A percentile compares a stretch with the other conserved stretches of the same genome.
These are phyloP conservation scores for Ganoderma leucocontextum DNA, from an alignment of 1,284 basidiomycete genomes.

Conservation along the genomic window DNA sequence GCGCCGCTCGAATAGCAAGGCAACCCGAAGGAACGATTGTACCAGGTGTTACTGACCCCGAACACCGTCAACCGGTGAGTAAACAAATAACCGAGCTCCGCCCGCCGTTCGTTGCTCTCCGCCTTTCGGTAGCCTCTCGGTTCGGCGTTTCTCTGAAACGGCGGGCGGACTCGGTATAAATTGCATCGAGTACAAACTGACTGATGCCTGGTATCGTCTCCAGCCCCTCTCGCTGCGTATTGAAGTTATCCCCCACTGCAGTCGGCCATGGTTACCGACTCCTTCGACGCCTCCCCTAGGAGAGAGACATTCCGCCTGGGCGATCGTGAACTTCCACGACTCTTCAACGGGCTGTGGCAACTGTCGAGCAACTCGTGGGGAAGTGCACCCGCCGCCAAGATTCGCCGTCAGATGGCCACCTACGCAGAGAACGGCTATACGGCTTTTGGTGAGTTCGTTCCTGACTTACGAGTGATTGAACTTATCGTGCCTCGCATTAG, in stretches of 20 bases:
- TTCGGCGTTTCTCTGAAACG: slow-evolving; percentile 1
- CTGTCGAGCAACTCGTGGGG: slow-evolving; percentile 86
- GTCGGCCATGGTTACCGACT: slow-evolving; percentile 21
- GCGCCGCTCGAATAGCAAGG: slow-evolving; percentile 1
- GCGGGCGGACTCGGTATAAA: slow-evolving; percentile 14
- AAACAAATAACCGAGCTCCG: slow-evolving; percentile 24
- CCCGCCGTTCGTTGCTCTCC: slow-evolving; percentile 12
- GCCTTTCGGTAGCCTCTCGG: neutral
- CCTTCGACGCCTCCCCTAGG: slow-evolving; percentile 10
- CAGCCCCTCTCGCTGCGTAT: slow-evolving; percentile 6
- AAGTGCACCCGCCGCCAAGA: slow-evolving; percentile 68
- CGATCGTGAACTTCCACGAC: slow-evolving; percentile 64
- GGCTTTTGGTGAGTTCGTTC: slow-evolving; percentile 54
- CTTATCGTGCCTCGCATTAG: slow-evolving; percentile 33
- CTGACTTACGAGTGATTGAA: slow-evolving; percentile 5
- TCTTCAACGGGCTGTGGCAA: slow-evolving; percentile 86
- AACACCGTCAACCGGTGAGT: slow-evolving; percentile 18
- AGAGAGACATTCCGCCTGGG: slow-evolving; percentile 62
- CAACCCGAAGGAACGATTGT: neutral
- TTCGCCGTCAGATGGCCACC: slow-evolving; percentile 71
- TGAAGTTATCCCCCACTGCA: slow-evolving; percentile 1
- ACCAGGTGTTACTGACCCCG: slow-evolving; percentile 18
- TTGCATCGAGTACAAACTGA: slow-evolving; percentile 1
- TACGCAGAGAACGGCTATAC: slow-evolving; percentile 73
- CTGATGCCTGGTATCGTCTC: neutral